Percentiles rank a stretch among this genome's conserved stretches.
Conservation (phyloP, 116 monocot genomes). For the Papilionanthe hybrid region DNA sequence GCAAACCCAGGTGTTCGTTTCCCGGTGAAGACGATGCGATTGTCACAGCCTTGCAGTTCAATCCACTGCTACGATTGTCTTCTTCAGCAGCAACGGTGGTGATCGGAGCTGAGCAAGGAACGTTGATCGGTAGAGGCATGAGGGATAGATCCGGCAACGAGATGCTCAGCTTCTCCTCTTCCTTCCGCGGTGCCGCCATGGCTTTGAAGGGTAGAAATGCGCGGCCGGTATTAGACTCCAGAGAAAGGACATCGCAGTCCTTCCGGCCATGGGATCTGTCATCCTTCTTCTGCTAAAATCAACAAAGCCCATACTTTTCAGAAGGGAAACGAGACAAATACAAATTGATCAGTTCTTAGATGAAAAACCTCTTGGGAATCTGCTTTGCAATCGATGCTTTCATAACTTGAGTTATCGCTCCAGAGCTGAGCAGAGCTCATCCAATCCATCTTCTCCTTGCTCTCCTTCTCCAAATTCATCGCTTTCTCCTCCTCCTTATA, state of each 20-base stretch:
- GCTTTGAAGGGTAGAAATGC: slow-evolving; percentile 27
- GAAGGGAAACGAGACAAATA: background rate
- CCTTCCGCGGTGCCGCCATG: slow-evolving; percentile 11
- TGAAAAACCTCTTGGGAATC: slow-evolving; percentile 4
- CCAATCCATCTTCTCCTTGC: slow-evolving; percentile 47
- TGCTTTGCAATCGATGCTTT: slow-evolving; percentile 3
- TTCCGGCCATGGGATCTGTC: background rate
- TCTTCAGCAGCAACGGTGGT: background rate
- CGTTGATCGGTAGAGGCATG: slow-evolving; percentile 2
- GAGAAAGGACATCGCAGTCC: background rate
- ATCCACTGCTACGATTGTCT: background rate
- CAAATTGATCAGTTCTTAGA: background rate
- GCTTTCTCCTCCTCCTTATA: slow-evolving; percentile 14
- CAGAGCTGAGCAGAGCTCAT: slow-evolving; percentile 61
- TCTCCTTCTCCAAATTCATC: slow-evolving; percentile 16
- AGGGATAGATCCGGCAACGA: slow-evolving; percentile 31
- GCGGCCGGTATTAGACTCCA: slow-evolving; percentile 13
- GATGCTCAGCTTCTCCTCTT: slow-evolving; percentile 13
- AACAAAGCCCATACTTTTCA: background rate
- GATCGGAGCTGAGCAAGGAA: background rate
- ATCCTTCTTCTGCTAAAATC: slow-evolving; percentile 6
- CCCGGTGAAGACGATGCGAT: background rate
- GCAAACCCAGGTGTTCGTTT: slow-evolving; percentile 2
- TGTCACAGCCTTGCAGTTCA: background rate
- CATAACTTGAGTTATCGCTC: slow-evolving; percentile 32